Evolutionary conservation across 2,329 filamentous ascomycete genomes (phyloP).

Genomic region (Calonectria hawksworthii): DNA sequence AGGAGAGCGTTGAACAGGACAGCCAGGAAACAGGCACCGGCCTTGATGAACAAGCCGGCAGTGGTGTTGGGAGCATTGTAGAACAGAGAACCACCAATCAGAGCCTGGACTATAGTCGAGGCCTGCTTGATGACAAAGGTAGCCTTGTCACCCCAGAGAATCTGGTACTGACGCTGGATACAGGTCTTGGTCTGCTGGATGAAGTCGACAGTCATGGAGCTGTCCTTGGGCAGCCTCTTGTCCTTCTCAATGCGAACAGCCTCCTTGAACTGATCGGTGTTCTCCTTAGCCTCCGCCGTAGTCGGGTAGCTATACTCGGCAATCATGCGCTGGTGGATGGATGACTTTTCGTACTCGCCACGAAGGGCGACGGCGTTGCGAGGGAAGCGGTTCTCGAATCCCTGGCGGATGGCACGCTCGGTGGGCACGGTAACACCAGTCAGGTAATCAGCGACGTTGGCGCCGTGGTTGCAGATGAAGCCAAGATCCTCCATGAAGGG

Average conservation of each 20-base stretch:
- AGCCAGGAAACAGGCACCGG: slow-evolving; percentile 75
- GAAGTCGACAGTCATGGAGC: slow-evolving; percentile 70
- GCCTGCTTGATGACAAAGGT: slow-evolving; percentile 75
- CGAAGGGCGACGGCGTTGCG: slow-evolving; percentile 61
- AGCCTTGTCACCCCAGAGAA: slow-evolving; percentile 74
- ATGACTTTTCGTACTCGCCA: slow-evolving; percentile 64
- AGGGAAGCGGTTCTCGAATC: slow-evolving; percentile 58
- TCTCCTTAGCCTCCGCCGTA: slow-evolving; percentile 60
- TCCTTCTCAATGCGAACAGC: slow-evolving; percentile 68
- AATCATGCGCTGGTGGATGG: slow-evolving; percentile 64
- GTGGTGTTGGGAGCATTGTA: slow-evolving; percentile 73
- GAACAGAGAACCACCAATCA: slow-evolving; percentile 77
- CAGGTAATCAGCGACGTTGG: slow-evolving; percentile 76
- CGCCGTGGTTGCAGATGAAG: slow-evolving; percentile 72
- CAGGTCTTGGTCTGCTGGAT: slow-evolving; percentile 68
- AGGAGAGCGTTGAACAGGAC: slow-evolving; percentile 74
- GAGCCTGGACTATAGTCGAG: slow-evolving; percentile 69
- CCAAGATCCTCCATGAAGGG: slow-evolving; percentile 76
- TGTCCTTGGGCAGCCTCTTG: slow-evolving; percentile 65
- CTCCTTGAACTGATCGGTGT: slow-evolving; percentile 67
- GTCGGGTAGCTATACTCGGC: slow-evolving; percentile 70
- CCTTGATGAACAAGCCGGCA: slow-evolving; percentile 73
- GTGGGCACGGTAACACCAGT: slow-evolving; percentile 77
- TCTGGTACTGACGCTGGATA: slow-evolving; percentile 73
- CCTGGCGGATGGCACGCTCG: slow-evolving; percentile 72